phyloP scores from a whole-genome alignment of 768 basidiomycete species.

The Boletus vinaceobasis region DNA sequence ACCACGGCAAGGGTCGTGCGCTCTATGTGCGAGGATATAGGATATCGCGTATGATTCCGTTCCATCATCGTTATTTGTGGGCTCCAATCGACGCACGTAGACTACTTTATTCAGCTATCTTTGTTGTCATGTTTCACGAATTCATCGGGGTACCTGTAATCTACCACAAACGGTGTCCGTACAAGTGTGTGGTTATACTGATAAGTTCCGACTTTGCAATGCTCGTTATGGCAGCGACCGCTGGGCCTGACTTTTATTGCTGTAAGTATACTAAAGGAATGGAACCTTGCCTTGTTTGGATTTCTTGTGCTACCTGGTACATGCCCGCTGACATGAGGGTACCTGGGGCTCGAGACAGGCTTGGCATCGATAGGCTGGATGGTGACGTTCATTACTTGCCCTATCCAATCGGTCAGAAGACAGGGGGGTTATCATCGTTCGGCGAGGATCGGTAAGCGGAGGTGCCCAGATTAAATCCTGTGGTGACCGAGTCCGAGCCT shows the following conservation, averaged over 20 bases:
- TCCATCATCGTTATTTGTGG: not conserved
- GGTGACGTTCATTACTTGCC: too few species aligned
- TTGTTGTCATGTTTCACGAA: not conserved
- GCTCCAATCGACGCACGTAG: not conserved
- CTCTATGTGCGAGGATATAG: not conserved
- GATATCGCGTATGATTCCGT: slow-evolving; percentile 2
- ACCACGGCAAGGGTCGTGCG: not conserved
- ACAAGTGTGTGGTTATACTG: not conserved
- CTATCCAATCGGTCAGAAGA: too few species aligned
- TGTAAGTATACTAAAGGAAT: not conserved
- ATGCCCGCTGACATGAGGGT: too few species aligned
- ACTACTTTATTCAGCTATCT: slow-evolving; percentile 3
- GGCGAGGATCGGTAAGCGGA: too few species aligned
- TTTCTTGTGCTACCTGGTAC: not conserved
- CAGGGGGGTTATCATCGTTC: too few species aligned
- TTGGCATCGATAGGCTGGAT: too few species aligned
- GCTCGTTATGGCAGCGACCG: not conserved
- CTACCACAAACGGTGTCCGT: not conserved
- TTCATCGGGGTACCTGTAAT: not conserved
- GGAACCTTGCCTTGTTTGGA: not conserved
- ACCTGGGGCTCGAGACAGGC: too few species aligned
- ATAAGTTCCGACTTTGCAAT: not conserved
- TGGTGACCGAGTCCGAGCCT: too few species aligned
- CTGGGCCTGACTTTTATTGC: not conserved
- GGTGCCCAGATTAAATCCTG: too few species aligned